Conservation (phyloP, 1,284 basidiomycete species). For the Cutaneotrichosporon curvatum region DNA sequence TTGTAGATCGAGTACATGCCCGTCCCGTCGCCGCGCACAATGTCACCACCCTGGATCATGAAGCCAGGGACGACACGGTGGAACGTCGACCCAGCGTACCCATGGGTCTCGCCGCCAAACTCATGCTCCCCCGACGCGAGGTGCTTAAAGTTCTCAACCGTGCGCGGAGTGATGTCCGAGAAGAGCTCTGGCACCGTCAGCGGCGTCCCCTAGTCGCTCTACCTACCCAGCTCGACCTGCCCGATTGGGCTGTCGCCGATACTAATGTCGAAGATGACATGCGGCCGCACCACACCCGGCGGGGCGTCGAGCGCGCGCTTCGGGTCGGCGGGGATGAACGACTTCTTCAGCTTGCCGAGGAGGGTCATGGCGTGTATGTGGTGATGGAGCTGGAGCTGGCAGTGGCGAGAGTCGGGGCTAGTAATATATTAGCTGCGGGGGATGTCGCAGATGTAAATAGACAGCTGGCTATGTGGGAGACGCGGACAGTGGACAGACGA, state of each 20-base stretch:
- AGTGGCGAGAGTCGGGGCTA: too few relatives aligned
- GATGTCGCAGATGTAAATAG: too few relatives aligned
- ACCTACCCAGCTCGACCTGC: slow-evolving; percentile 12
- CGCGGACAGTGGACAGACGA: too few relatives aligned
- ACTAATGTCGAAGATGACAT: slow-evolving; percentile 8
- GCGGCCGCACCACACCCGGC: slow-evolving; percentile 9
- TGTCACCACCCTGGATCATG: slow-evolving; percentile 69
- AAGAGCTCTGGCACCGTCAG: slow-evolving; percentile 16
- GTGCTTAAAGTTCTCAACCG: slow-evolving; percentile 13
- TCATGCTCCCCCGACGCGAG: slow-evolving; percentile 5
- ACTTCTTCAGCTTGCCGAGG: slow-evolving; percentile 14
- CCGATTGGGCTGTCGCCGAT: slow-evolving; percentile 2
- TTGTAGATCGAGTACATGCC: slow-evolving; percentile 40
- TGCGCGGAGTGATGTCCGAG: slow-evolving; percentile 10
- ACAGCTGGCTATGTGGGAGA: too few relatives aligned
- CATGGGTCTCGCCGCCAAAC: background rate
- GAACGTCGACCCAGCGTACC: slow-evolving; percentile 7
- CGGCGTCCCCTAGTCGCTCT: background rate
- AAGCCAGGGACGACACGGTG: slow-evolving; percentile 51
- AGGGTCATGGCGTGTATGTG: slow-evolving; percentile 3
- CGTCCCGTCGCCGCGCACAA: slow-evolving; percentile 48
- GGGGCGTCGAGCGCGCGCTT: slow-evolving; percentile 3
- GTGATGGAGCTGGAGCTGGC: too few relatives aligned
- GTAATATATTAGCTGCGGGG: too few relatives aligned
- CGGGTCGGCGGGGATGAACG: slow-evolving; percentile 13